These are phyloP conservation scores for Desmodesmus armatus DNA, from an alignment of 139 green algal species.

Conservation along the genomic window DNA sequence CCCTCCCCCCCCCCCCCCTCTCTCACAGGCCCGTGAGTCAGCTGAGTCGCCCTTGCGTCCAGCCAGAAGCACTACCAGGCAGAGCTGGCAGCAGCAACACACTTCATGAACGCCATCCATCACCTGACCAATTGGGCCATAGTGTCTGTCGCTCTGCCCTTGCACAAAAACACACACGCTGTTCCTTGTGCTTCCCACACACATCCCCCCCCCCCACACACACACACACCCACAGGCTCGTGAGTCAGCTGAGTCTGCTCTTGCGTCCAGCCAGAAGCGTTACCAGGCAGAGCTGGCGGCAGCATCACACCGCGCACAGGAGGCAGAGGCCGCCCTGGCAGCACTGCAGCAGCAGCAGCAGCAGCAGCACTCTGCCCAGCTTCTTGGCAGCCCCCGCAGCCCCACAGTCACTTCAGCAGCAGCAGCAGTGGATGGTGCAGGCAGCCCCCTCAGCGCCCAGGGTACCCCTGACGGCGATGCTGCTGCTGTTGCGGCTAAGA, in stretches of 20 bases:
- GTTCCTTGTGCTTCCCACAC: not conserved
- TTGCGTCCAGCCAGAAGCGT: slow-evolving; percentile 6
- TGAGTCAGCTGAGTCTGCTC: not conserved
- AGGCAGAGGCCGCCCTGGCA: slow-evolving; percentile 24
- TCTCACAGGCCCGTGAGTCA: too few relatives aligned
- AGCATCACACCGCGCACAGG: slow-evolving; percentile 6
- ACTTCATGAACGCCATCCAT: too few relatives aligned
- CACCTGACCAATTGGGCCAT: too few relatives aligned
- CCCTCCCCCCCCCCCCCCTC: too few relatives aligned
- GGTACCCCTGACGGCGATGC: not conserved
- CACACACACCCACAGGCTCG: too few relatives aligned
- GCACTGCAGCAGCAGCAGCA: slow-evolving; percentile 13
- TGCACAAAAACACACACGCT: not conserved
- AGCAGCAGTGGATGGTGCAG: not conserved
- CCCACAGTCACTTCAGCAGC: not conserved
- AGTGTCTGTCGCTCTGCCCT: too few relatives aligned
- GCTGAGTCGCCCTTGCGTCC: too few relatives aligned
- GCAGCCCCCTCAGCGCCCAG: not conserved
- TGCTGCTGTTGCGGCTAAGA: slow-evolving; percentile 17
- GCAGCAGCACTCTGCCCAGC: slow-evolving; percentile 1
- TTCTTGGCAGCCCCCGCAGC: not conserved
- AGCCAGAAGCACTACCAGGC: slow-evolving; percentile 31
- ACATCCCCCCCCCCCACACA: too few relatives aligned
- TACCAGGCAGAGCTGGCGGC: slow-evolving; percentile 30
- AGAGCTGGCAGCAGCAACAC: slow-evolving; percentile 12